Conservation (phyloP, 2,329 filamentous ascomycete genomes). For the Colletotrichum brevisporum region DNA sequence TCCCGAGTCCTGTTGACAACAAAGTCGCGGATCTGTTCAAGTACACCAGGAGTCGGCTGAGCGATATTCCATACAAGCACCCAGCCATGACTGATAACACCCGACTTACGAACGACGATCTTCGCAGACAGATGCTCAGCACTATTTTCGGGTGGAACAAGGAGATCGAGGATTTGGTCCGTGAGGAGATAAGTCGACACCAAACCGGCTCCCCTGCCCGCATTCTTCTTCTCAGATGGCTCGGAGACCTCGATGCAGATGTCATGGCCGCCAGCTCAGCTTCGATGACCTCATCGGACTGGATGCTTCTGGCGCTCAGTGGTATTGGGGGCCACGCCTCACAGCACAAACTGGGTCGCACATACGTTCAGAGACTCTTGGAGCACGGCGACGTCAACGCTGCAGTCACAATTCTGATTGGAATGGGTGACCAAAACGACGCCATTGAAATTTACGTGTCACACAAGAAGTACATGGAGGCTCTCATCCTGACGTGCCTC, state of each 20-base stretch:
- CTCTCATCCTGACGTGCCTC: constrained; percentile 87
- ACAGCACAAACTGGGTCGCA: constrained; percentile 90
- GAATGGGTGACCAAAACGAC: constrained; percentile 92
- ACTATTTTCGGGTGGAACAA: constrained; percentile 96
- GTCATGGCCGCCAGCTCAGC: constrained; percentile 85
- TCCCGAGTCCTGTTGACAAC: constrained; percentile 82
- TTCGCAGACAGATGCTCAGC: constrained; percentile 90
- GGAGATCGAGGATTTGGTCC: constrained; percentile 84
- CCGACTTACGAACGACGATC: constrained; percentile 80
- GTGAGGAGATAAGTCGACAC: constrained; percentile 86
- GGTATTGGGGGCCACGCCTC: constrained; percentile 82
- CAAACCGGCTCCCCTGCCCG: constrained; percentile 80
- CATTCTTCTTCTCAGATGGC: constrained; percentile 91
- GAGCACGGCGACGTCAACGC: constrained; percentile 93
- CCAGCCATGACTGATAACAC: constrained; percentile 70
- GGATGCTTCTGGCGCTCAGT: constrained; percentile 95
- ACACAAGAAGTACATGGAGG: constrained; percentile 92
- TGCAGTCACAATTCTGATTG: constrained; percentile 91
- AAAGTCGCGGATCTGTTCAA: constrained; percentile 87
- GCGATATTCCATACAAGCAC: constrained; percentile 85
- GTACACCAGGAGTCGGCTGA: constrained; percentile 83
- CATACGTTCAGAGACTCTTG: constrained; percentile 90
- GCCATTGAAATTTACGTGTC: constrained; percentile 97
- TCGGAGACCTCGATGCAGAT: constrained; percentile 87
- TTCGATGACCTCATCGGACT: constrained; percentile 93